Base-by-base conservation (phyloP, 495 filamentous ascomycete species). In the Penicillium chermesinum region DNA sequence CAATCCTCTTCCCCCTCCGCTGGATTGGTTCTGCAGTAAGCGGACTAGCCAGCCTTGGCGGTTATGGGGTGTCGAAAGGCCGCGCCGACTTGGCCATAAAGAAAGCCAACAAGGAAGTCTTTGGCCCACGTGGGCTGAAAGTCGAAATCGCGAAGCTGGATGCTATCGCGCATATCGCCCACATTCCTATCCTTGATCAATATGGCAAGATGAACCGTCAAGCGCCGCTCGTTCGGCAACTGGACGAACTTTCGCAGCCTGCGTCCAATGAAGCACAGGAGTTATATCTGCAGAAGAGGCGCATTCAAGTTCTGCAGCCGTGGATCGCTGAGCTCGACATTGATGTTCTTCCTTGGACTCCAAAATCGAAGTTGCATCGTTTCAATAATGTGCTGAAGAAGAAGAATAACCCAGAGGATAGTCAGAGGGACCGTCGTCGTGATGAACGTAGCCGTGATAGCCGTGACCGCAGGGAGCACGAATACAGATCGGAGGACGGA, bases 351-450 rank as follows among this genome's bases (percentile, higher is more conserved):
- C 61, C 61, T 2, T 54, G 53, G 63, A 61, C 48, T 22, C 51
- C 53, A 0, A 55, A 64, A 42, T 61, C 58, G 0, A 55, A 40
- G 21, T 50, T 64, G 44, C 55, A 54, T 1, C 44, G 57, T 1
- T 64, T 64, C 17, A 64, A 64, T 38, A 49, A 52, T n/a, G 49
- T 54, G 7, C 43, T 64, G 30, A 64, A 59, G 44, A 64, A 63
- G 37, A 45, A 46, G 17, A 55, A 59, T 42, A 20, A 44, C 14
- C 27, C 46, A 16, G 27, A 10, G 10, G 30, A 34, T 10, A 30
- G 32, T 16, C 8, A 0, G 13, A 9, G 20, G 22, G 15, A 9
- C 14, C 25, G 21, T 7, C 20, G 40, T 15, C 42, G 34, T 3
- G 30, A 44, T 33, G 15, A 15, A 32, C 8, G 9, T 1, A 44